Percentiles rank a stretch among this genome's conserved stretches.
These are phyloP conservation scores for Dictyophora rubrovolvata DNA, from an alignment of 768 basidiomycete species.

Conservation along the genomic window DNA sequence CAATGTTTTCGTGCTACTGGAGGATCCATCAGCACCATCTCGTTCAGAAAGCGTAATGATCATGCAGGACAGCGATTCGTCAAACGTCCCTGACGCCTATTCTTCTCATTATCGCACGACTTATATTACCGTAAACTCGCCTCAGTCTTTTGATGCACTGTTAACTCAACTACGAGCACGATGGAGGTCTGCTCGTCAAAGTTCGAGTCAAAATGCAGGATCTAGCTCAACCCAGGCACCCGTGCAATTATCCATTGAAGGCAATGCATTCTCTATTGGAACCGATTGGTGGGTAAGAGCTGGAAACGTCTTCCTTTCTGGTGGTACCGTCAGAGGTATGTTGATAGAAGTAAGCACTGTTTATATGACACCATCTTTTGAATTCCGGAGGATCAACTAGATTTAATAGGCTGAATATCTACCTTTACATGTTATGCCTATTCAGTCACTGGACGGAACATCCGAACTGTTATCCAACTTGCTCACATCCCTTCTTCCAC, in stretches of 20 bases:
- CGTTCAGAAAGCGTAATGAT: constrained; percentile 42
- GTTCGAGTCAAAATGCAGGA: constrained; percentile 17
- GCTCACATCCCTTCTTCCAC: constrained; percentile 64
- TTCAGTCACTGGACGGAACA: constrained; percentile 53
- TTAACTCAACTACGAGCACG: constrained; percentile 63
- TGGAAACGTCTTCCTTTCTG: constrained; percentile 67
- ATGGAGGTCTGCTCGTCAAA: constrained; percentile 62
- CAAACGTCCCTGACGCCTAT: constrained; percentile 3
- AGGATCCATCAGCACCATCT: constrained; percentile 64
- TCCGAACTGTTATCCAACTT: constrained; percentile 69
- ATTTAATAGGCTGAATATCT: constrained; percentile 64
- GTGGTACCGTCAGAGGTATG: constrained; percentile 75
- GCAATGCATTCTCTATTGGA: constrained; percentile 64
- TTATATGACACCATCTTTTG: not conserved
- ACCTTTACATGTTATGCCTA: constrained; percentile 59
- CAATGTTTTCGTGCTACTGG: constrained; percentile 68
- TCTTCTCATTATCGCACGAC: constrained; percentile 63
- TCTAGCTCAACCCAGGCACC: constrained; percentile 39
- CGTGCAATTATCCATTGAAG: constrained; percentile 52
- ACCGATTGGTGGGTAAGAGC: constrained; percentile 74
- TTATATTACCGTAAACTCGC: constrained; percentile 65
- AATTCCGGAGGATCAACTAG: not conserved
- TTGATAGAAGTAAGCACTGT: constrained; percentile 53
- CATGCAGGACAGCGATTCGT: too few species aligned
- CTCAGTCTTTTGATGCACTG: constrained; percentile 65